Evolutionary conservation across 1,284 basidiomycete species (phyloP), one percentile per base, ranked within the genome.

Genomic region (Leccinum fallax): DNA sequence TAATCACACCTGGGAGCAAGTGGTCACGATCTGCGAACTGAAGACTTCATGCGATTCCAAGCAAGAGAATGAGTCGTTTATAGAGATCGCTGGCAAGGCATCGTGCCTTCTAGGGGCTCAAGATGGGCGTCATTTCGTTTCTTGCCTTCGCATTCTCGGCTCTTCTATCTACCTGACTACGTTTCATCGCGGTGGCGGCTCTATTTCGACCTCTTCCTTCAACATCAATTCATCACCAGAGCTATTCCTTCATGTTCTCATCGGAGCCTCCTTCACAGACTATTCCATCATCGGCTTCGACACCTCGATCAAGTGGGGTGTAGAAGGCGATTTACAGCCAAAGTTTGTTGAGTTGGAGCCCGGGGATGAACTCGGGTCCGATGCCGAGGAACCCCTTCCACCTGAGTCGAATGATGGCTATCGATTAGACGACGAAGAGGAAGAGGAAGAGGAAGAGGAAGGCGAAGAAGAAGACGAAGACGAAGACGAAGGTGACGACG

Each of bases 1-100:
- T 2, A 56, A 38, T 2, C 5, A 1, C 2, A 10, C 4, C 53
- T 60, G 53, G 46, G 32, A 30, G 26, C n/a, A 60, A 2, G 46
- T 60, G 9, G 26, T 36, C 3, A 60, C 26, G 5, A 56, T 60
- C 10, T 60, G 59, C 9, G 46, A 60, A 15, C 53, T 56, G 8
- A 57, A 60, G 46, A 56, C 4, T 15, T 2, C 1, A 5, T 8
- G 6, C 2, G 8, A 11, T 24, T 6, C 15, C 21, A 30, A 19
- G 26, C 9, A 16, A 6, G n/a, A 60, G 6, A 57, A 38, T 5
- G 32, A 57, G 6, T 56, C 34, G 2, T 60, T 49, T 3, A 9
- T 49, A 16, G 32, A 60, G 13, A 7, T 57, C 3, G 30, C 53
- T 1, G 46, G 53, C 0, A 60, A 57, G 36, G 30, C 26, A 30